These are phyloP conservation scores for Euptelea pleiosperma DNA, from an alignment of 164 flowering plant genomes.

Conservation along the genomic window DNA sequence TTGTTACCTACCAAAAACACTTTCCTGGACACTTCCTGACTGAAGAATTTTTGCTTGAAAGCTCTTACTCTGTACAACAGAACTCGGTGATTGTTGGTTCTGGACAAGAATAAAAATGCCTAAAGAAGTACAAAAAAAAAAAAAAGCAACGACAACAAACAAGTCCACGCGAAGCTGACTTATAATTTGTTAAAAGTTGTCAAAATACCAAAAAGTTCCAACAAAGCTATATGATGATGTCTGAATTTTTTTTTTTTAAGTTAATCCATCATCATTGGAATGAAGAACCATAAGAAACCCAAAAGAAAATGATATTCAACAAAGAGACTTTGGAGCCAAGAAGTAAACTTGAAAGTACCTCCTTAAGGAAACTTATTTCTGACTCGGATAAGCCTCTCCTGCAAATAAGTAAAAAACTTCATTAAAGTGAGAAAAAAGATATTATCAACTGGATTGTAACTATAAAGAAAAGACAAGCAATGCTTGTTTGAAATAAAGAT, in stretches of 20 bases:
- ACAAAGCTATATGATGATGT: too few relatives aligned
- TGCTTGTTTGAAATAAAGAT: too few relatives aligned
- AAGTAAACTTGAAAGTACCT: constrained; percentile 42
- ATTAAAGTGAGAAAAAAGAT: constrained; percentile 3
- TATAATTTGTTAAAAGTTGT: too few relatives aligned
- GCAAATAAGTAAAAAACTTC: constrained; percentile 17
- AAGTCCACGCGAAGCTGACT: too few relatives aligned
- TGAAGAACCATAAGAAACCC: background rate
- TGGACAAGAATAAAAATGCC: background rate
- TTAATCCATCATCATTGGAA: background rate
- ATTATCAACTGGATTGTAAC: background rate
- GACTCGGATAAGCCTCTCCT: constrained; percentile 95
- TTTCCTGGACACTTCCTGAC: constrained; percentile 44
- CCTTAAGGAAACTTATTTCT: constrained; percentile 68
- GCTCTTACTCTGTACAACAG: constrained; percentile 52
- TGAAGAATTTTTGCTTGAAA: constrained; percentile 64
- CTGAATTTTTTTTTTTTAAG: too few relatives aligned
- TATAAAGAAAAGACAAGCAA: background rate
- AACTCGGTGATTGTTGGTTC: constrained; percentile 2
- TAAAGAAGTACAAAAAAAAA: background rate
- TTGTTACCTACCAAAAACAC: constrained; percentile 46
- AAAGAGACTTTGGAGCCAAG: background rate
- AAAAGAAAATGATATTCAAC: background rate
- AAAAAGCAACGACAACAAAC: background rate
- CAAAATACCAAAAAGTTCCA: too few relatives aligned